phyloP scores from a whole-genome alignment of 805 yeast genomes.

The Saccharomyces mikatae region DNA sequence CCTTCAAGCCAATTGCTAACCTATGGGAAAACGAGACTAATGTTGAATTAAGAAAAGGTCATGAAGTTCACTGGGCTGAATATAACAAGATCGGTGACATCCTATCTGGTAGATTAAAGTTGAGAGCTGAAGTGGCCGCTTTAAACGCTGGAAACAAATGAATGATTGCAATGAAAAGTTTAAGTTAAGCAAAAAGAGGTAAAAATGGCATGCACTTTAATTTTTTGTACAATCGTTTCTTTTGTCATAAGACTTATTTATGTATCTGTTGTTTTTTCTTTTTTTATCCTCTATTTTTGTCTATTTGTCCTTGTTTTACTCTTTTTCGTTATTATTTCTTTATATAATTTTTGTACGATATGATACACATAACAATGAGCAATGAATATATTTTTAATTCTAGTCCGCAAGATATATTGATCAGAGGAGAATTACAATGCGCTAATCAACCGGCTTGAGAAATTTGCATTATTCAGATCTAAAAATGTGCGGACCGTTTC shows the following conservation, averaged over 20 bases:
- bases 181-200: background rate
- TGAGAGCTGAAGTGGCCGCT: conserved; percentile 36
- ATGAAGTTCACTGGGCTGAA: conserved; percentile 59
- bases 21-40: conserved; percentile 58
- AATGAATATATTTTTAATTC: background rate
- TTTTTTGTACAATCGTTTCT: background rate
- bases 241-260: background rate
- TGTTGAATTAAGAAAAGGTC: conserved; percentile 55
- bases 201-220: background rate
- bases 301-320: background rate
- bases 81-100: conserved; percentile 55
- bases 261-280: background rate
- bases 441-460: too few species aligned
- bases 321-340: background rate
- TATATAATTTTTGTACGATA: conserved; percentile 7
- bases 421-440: background rate
- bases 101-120: conserved; percentile 58
- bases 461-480: background rate
- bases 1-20: conserved; percentile 47
- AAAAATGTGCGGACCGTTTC: background rate
- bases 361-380: conserved; percentile 1
- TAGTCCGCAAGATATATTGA: background rate
- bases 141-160: background rate
- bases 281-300: background rate
- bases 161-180: background rate